Percentiles rank a stretch among this genome's conserved stretches.
These are phyloP conservation scores for Apiospora aurea DNA, from an alignment of 2,329 filamentous ascomycete genomes.

Conservation along the genomic window DNA sequence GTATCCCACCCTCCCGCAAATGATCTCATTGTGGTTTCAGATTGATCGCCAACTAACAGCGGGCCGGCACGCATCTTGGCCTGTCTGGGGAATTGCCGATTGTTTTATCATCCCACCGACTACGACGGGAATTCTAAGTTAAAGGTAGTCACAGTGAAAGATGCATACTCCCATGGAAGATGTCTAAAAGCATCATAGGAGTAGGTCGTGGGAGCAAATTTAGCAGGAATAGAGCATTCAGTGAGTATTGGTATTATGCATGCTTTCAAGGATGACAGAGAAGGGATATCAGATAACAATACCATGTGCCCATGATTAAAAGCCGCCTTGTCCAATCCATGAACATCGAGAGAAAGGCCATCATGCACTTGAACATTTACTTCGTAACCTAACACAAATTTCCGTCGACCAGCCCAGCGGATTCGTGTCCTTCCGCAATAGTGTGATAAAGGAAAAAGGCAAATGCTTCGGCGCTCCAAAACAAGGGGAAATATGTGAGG, in stretches of 20 bases:
- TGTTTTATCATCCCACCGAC: no score
- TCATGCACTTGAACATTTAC: neutral
- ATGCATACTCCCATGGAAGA: no score
- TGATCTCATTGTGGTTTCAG: conserved; percentile 4
- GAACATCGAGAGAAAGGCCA: neutral
- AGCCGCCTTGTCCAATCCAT: neutral
- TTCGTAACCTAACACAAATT: neutral
- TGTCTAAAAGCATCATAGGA: no score
- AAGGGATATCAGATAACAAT: neutral
- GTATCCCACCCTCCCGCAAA: neutral
- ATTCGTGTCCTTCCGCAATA: neutral
- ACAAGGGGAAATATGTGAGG: neutral
- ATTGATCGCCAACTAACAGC: conserved; percentile 3
- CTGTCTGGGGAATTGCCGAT: neutral
- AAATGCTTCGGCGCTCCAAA: neutral
- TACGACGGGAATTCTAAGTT: no score
- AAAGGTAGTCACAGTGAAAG: no score
- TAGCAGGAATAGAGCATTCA: neutral
- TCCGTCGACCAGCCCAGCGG: neutral
- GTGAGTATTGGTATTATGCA: neutral
- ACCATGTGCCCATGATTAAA: neutral
- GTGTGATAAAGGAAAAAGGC: neutral
- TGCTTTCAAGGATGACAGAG: neutral
- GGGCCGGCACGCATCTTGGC: neutral
- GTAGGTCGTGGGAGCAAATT: neutral